Percentiles rank a stretch among this genome's conserved stretches.
phyloP scores from a whole-genome alignment of 306 rosid genomes.

The Urtica urens region DNA sequence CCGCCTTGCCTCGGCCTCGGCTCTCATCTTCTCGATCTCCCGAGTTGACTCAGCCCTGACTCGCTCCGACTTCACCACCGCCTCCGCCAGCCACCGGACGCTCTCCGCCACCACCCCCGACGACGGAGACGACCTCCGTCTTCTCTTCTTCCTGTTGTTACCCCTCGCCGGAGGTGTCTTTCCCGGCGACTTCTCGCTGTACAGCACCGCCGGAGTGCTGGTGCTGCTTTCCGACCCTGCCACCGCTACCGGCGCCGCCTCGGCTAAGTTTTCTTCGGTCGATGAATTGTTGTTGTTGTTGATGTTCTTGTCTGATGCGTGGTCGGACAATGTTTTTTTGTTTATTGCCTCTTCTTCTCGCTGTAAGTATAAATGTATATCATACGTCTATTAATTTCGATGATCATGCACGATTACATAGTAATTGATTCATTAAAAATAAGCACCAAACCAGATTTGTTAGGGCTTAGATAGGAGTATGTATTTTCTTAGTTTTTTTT shows the following conservation, averaged over 20 bases:
- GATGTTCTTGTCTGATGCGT: constrained; percentile 49
- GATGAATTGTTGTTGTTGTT: too few species aligned
- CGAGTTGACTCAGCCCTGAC: constrained; percentile 78
- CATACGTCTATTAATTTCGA: background rate
- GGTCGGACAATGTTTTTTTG: constrained; percentile 40
- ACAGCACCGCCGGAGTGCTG: constrained; percentile 72
- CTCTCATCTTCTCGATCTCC: constrained; percentile 87
- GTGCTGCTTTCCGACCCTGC: constrained; percentile 64
- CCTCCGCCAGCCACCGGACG: constrained; percentile 89
- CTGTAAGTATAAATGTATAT: background rate
- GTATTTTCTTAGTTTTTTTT: too few species aligned
- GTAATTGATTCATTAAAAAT: too few species aligned
- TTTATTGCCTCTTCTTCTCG: constrained; percentile 55
- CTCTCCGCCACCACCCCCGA: constrained; percentile 77
- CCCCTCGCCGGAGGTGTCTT: constrained; percentile 23
- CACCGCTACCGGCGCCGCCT: too few species aligned
- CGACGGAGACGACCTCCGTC: constrained; percentile 43
- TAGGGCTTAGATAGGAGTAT: too few species aligned
- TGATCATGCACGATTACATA: too few species aligned
- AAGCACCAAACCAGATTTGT: too few species aligned
- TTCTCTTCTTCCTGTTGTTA: background rate
- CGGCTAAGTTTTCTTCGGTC: too few species aligned
- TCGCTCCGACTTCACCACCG: constrained; percentile 74
- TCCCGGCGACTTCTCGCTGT: constrained; percentile 57
- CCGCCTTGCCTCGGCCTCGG: constrained; percentile 85